Evolutionary conservation across 2,329 filamentous ascomycete genomes (phyloP).

Genomic region (Ceratocystis variospora): DNA sequence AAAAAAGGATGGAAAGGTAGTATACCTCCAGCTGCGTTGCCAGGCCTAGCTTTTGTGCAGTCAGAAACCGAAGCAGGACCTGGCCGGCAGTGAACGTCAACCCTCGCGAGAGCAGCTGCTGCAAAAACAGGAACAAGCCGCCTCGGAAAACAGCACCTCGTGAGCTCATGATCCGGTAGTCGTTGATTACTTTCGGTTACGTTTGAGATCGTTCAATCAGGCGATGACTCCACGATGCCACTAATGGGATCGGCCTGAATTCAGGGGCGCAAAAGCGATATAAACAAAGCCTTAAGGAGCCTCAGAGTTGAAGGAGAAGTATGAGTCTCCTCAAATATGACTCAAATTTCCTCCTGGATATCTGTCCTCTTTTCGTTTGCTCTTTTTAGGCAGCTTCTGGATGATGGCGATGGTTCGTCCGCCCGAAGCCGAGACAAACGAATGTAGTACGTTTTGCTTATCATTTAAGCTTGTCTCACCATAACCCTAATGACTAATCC

Average conservation of each 20-base stretch:
- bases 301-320: background rate
- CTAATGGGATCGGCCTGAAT: background rate
- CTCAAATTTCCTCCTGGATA: too few relatives aligned
- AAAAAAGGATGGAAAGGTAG: constrained; percentile 85
- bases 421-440: background rate
- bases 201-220: too few relatives aligned
- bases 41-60: constrained; percentile 69
- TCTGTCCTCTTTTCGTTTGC: too few relatives aligned
- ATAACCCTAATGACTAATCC: background rate
- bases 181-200: background rate
- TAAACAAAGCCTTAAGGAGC: background rate
- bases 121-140: constrained; percentile 70
- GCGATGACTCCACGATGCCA: background rate
- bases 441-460: background rate
- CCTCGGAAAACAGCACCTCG: constrained; percentile 43
- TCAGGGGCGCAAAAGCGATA: background rate
- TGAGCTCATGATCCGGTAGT: constrained; percentile 4
- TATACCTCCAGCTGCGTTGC: constrained; percentile 87
- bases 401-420: background rate
- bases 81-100: constrained; percentile 90
- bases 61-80: constrained; percentile 72
- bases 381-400: background rate
- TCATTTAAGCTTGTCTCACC: background rate
- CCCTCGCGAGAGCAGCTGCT: constrained; percentile 76
- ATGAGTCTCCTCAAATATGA: background rate